Evolutionary conservation across 345 rosid species (phyloP), one percentile per base, ranked within the genome.

Genomic region (Citropsis articulata): DNA sequence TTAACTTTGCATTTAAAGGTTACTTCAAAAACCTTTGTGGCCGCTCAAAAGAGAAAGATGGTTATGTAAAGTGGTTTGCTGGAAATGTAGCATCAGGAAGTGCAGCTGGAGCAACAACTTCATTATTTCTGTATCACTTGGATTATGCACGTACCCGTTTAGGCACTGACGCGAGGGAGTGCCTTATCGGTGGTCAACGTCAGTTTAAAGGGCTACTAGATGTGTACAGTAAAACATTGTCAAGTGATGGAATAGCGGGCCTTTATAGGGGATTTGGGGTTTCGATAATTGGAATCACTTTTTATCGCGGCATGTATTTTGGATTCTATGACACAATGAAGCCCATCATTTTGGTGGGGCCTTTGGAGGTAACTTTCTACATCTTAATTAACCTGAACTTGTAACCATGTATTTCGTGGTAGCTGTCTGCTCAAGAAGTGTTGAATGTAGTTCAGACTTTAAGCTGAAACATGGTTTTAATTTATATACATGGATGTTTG

Each of bases 1-100:
- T 91, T 91, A 94, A 94, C 90, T 92, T 96, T 82, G 99, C 99
- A 72, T 92, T 91, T 80, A 96, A 92, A 87, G 98, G 97, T 86
- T 94, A 94, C 90, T 94, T 87, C 90, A 94, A 89, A 87, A 85
- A 82, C 88, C 72, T 83, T 79, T 88, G 92, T 48, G 98, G 98
- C 40, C 57, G 82, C 79, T 92, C 98, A 10, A 92, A 90, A 81
- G 98, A 96, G 91, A 91, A 77, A 81, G 97, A 94, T 78, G 98
- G 98, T 81, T 92, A 92, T 79, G 7, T 86, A 31, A 94, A 88
- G 82, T 88, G 97, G 93, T 94, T 96, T 86, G 86, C 90, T 53
- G 95, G 97, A 33, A 96, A 96, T 31, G 81, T 94, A 45, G 98
- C 98, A 75, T 92, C 98, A 4, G 99, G 98, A 56, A 94, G 99